Percentiles rank a stretch among this genome's conserved stretches.
Conservation (phyloP, 208 protist genomes). For the Trypanosoma cruzi region DNA sequence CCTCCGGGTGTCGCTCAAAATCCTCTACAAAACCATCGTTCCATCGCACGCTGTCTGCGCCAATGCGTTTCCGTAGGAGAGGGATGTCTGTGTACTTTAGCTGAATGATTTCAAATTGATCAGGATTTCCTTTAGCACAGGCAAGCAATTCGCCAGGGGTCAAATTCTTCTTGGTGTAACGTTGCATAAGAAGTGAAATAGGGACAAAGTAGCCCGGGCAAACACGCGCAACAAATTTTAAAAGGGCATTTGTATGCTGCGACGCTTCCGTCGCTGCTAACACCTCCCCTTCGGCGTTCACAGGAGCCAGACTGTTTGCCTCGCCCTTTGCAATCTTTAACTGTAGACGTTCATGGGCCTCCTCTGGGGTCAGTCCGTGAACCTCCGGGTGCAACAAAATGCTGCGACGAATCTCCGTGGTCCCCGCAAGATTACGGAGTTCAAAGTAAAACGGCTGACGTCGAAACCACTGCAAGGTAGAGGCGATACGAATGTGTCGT, state of each 20-base stretch:
- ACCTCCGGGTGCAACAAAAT: constrained; percentile 78
- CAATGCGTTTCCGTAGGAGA: constrained; percentile 63
- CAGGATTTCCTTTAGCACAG: constrained; percentile 32
- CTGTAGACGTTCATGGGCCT: constrained; percentile 60
- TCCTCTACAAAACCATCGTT: constrained; percentile 57
- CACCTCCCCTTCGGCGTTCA: constrained; percentile 41
- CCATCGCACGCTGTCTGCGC: constrained; percentile 76
- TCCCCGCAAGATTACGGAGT: constrained; percentile 67
- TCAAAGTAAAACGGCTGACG: constrained; percentile 90
- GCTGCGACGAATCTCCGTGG: constrained; percentile 75
- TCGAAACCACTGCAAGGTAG: constrained; percentile 71
- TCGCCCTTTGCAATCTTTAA: constrained; percentile 53
- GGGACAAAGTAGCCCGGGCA: constrained; percentile 81
- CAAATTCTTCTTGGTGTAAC: constrained; percentile 85
- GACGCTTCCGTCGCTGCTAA: constrained; percentile 23
- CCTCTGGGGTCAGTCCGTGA: constrained; percentile 65
- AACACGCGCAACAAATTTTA: constrained; percentile 74
- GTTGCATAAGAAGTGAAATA: constrained; percentile 63
- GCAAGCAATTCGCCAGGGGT: constrained; percentile 40
- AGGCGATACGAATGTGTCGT: constrained; percentile 64
- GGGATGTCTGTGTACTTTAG: constrained; percentile 48
- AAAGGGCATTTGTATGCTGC: constrained; percentile 21
- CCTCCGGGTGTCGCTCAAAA: constrained; percentile 68
- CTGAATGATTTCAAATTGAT: constrained; percentile 68
- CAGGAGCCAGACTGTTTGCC: constrained; percentile 62